A percentile compares a stretch with the other conserved stretches of the same genome.
phyloP scores from a whole-genome alignment of 768 basidiomycete genomes.

The Pleurotus djamor region DNA sequence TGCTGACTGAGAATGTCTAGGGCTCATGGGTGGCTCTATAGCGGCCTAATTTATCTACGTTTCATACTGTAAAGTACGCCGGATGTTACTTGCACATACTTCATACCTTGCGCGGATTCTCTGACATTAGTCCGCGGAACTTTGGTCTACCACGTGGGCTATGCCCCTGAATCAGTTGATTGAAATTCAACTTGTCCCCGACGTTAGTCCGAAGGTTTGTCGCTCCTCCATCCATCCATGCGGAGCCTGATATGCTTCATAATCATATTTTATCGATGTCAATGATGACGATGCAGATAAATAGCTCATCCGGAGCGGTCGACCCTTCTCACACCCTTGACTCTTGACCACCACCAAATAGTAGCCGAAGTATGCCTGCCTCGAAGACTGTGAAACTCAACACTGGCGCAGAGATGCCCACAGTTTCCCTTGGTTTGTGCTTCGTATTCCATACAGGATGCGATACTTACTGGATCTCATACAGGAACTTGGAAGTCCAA shows the following conservation, averaged over 20 bases:
- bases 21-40: slow-evolving; percentile 4
- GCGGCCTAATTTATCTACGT: neutral
- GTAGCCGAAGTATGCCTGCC: slow-evolving; percentile 41
- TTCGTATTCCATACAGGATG: neutral
- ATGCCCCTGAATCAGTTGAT: no score
- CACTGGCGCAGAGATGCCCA: slow-evolving; percentile 77
- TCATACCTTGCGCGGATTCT: neutral
- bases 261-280: slow-evolving; percentile 6
- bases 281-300: neutral
- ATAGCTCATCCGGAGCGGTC: neutral
- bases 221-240: neutral
- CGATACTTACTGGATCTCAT: neutral
- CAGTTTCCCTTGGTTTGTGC: slow-evolving; percentile 58
- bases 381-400: slow-evolving; percentile 58
- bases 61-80: neutral
- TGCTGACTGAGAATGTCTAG: neutral
- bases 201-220: neutral
- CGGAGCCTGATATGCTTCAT: slow-evolving; percentile 2
- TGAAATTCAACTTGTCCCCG: no score
- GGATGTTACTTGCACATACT: neutral
- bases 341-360: neutral
- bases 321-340: neutral
- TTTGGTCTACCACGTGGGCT: no score
- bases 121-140: neutral
- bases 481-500: slow-evolving; percentile 78